Evolutionary conservation across 495 filamentous ascomycete species (phyloP).

Genomic region (Immersiella caudata): DNA sequence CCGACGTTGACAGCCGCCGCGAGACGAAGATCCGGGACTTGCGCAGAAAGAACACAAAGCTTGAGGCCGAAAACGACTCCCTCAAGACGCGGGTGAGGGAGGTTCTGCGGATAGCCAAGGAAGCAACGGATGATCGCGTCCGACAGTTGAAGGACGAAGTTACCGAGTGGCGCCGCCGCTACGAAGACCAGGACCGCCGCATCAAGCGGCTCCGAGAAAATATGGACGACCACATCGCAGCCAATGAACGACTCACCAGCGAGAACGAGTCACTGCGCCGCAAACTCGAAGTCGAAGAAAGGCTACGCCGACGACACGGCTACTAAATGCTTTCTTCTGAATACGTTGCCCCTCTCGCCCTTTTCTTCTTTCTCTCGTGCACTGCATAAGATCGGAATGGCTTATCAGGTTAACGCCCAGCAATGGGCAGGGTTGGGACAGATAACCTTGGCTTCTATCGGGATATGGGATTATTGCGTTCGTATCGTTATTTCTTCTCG

Average conservation of each 20-base stretch:
- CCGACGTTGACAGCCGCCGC: constrained; percentile 27
- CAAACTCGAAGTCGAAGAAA: constrained; percentile 8
- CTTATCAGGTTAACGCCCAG: background rate
- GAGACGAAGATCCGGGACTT: constrained; percentile 24
- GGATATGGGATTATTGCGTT: background rate
- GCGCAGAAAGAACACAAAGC: constrained; percentile 25
- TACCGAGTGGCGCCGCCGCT: constrained; percentile 23
- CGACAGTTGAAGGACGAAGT: constrained; percentile 22
- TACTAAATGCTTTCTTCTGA: background rate
- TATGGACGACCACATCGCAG: constrained; percentile 23
- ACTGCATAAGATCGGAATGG: background rate
- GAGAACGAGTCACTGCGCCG: constrained; percentile 25
- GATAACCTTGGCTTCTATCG: background rate
- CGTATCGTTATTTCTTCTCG: background rate
- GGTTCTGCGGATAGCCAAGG: constrained; percentile 19
- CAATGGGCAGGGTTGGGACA: background rate
- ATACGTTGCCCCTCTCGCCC: background rate
- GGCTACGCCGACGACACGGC: constrained; percentile 3
- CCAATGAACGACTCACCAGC: constrained; percentile 18
- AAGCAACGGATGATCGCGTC: constrained; percentile 19
- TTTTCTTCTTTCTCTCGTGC: constrained; percentile 2
- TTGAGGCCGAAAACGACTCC: constrained; percentile 29
- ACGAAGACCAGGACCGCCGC: constrained; percentile 25
- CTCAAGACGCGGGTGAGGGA: constrained; percentile 23
- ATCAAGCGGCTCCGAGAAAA: constrained; percentile 22